Evolutionary conservation across 306 rosid genomes (phyloP), one percentile per base, ranked within the genome.

Genomic region (Acacia acuminata): DNA sequence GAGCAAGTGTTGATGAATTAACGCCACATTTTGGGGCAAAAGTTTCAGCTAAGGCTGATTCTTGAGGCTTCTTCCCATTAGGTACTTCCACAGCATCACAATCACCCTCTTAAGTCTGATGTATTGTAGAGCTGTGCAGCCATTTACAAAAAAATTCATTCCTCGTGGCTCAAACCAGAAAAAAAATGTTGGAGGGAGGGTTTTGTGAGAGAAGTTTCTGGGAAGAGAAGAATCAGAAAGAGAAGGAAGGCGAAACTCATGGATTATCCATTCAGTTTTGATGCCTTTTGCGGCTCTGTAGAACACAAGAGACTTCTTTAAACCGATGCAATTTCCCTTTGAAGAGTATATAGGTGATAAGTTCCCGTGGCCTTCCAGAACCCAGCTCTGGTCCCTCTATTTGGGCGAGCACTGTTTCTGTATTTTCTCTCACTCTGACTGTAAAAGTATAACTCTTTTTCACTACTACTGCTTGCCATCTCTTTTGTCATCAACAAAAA

Each of bases 211-310:
- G 27, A 27, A 1, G 27, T 27, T 27, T 27, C 27, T 27, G 27
- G 1, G 27, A 4, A 10, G 90, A 27, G 27, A 4, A 10, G 90
- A 77, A 20, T 79, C 82, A 44, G 83, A 25, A 3, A 86, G 36
- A 69, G 87, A 84, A 72, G 98, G 98, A 1, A 93, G 74, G 75
- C 98, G 88, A 84, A 93, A 93, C 75, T 93, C 98, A 51, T 93
- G 96, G 96, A 93, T 93, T 96, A 93, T 93, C 98, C 98, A 93
- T 6, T 93, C 96, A 84, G 98, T 91, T 88, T 93, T 93, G 71
- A 79, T 71, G 2, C 96, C 98, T 71, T 87, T 91, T 25, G 98
- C 90, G 51, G 98, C 94, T 87, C 91, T 89, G 73, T 93, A 93
- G 84, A 93, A 93, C 14, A 93, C 98, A 81, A 91, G 96, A 12